Evolutionary conservation across 768 basidiomycete species (phyloP).

Genomic region (Sporobolomyces phaffii): DNA sequence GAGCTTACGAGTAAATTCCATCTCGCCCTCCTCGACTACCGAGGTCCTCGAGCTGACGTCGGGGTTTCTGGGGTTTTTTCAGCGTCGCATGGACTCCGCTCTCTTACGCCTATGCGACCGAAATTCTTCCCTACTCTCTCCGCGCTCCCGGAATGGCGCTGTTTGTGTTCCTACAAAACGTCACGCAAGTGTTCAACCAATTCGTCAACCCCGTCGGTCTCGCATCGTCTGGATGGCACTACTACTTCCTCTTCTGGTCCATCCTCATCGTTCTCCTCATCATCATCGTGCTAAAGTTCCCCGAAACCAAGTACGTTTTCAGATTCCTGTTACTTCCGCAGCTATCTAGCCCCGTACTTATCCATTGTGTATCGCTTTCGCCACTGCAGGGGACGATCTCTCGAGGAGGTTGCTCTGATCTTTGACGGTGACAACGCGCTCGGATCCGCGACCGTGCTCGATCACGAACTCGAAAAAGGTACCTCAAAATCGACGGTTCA

Average conservation of each 20-base stretch:
- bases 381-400: background rate
- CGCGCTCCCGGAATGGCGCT: conserved; percentile 45
- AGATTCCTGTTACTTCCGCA: background rate
- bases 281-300: conserved; percentile 6
- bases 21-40: background rate
- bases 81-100: conserved; percentile 22
- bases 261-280: conserved; percentile 10
- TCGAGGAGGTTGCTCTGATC: conserved; percentile 11
- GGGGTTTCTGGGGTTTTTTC: too few relatives aligned
- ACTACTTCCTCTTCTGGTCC: conserved; percentile 49
- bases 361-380: too few relatives aligned
- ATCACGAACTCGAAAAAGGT: background rate
- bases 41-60: too few relatives aligned
- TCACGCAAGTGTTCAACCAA: conserved; percentile 60
- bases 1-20: background rate
- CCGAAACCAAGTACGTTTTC: conserved; percentile 5
- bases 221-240: conserved; percentile 57
- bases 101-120: conserved; percentile 5
- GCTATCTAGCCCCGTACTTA: too few relatives aligned
- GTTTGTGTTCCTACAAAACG: conserved; percentile 58
- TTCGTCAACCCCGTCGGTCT: conserved; percentile 56
- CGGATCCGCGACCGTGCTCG: background rate
- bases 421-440: background rate
- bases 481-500: background rate
- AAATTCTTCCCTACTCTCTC: conserved; percentile 16